Evolutionary conservation across 495 filamentous ascomycete species (phyloP), one percentile per base, ranked within the genome.

Genomic region (Schizothecium vesticola): DNA sequence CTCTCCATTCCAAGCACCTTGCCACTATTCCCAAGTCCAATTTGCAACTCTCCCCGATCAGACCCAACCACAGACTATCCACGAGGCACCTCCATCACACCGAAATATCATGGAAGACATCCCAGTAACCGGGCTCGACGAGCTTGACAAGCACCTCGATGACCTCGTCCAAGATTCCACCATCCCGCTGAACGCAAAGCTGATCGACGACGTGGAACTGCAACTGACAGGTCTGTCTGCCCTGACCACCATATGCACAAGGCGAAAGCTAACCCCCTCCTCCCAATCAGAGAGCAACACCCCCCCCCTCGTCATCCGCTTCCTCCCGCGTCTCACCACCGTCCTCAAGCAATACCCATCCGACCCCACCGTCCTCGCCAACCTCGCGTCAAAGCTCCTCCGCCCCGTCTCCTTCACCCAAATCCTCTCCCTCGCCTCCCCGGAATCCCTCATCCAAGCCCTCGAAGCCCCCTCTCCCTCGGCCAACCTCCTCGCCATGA

Each of bases 401-500:
- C 69, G 77, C 8, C 86, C 85, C 9, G 70, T 85, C 1, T 73
- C 72, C 56, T 88, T 88, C 73, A 77, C 78, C 23, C 79, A 86
- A 25, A 73, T 85, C 31, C 72, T 86, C 33, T 79, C 79, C n/a
- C 74, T 88, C 19, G 83, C 86, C 10, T 80, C 86, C 16, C 78
- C 84, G 62, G 84, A 83, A 5, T 80, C 84, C 36, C 72, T 91
- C 8, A 77, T 85, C 55, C 79, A 82, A 59, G 84, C 83, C 1
- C 83, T 93, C 59, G 79, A 80, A 56, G 86, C 88, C 4, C 85
- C 88, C 0, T 85, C 87, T 3, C 81, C 84, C 19, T 85, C 89
- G 0, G 86, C 91, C 72, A 93, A 94, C 72, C 72, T 89, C 12
- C 83, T 94, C 22, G 89, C 86, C 64, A 83, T 96, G 28, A 81